Evolutionary conservation across 768 basidiomycete genomes (phyloP).

Genomic region (Lactarius pseudohatsudake): DNA sequence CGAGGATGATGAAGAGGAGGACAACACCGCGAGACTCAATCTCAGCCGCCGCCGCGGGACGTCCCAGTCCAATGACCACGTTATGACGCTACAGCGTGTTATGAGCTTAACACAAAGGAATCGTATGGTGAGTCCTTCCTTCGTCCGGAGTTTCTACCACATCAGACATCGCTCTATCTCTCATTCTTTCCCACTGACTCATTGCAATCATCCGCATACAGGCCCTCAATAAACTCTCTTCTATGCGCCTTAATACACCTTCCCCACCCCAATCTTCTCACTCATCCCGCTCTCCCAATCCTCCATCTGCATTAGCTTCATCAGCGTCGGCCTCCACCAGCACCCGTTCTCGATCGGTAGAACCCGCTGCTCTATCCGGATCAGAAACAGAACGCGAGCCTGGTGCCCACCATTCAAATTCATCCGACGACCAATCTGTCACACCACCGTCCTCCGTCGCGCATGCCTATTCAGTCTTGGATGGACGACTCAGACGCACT

Average conservation of each 20-base stretch:
- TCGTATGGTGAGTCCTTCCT: conserved; percentile 55
- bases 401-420: conserved; percentile 29
- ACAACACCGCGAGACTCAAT: conserved; percentile 54
- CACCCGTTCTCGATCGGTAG: conserved; percentile 38
- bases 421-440: conserved; percentile 41
- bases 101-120: conserved; percentile 71
- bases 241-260: conserved; percentile 55
- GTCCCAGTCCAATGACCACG: conserved; percentile 50
- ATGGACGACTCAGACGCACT: conserved; percentile 43
- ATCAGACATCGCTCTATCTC: background rate
- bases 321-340: conserved; percentile 32
- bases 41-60: conserved; percentile 35
- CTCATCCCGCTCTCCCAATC: conserved; percentile 38
- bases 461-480: conserved; percentile 27
- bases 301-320: conserved; percentile 23
- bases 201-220: conserved; percentile 1
- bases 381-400: conserved; percentile 83
- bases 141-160: background rate
- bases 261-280: conserved; percentile 44
- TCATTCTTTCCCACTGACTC: background rate
- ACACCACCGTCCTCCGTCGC: conserved; percentile 40
- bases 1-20: conserved; percentile 54
- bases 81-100: conserved; percentile 62
- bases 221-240: conserved; percentile 52
- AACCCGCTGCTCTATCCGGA: conserved; percentile 48